These are phyloP conservation scores for Euphorbia pulcherrima DNA, from an alignment of 345 rosid genomes.

Conservation along the genomic window DNA sequence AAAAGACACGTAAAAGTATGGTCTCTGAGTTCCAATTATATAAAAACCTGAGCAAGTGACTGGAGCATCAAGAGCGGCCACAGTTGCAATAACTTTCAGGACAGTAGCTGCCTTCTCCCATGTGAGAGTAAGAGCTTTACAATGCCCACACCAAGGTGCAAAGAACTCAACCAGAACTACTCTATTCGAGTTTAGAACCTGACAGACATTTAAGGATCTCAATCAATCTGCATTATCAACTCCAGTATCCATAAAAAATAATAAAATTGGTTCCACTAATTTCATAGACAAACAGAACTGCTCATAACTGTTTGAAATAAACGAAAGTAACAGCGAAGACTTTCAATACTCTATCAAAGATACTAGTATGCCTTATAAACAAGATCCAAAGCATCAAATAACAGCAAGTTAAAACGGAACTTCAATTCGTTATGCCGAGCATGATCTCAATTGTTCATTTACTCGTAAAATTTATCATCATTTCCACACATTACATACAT, in stretches of 20 bases:
- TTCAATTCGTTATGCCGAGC: neutral
- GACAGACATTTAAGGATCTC: constrained; percentile 17
- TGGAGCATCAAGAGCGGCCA: constrained; percentile 92
- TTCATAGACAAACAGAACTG: neutral
- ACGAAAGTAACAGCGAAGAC: neutral
- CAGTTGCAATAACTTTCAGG: constrained; percentile 84
- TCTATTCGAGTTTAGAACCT: constrained; percentile 83
- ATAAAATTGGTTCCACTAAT: neutral
- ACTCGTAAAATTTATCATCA: neutral
- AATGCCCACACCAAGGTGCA: constrained; percentile 99
- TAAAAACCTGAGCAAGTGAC: constrained; percentile 83
- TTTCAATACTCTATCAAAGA: neutral
- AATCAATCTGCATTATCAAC: neutral
- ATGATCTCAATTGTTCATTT: neutral
- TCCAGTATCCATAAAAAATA: neutral
- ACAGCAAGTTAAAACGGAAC: neutral
- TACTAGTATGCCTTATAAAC: neutral
- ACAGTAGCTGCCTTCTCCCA: constrained; percentile 92
- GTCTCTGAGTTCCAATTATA: neutral
- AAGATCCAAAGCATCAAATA: constrained; percentile 4
- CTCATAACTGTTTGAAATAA: neutral
- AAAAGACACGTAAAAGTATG: neutral
- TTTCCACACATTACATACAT: neutral
- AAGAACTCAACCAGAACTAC: constrained; percentile 93
- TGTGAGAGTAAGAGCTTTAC: constrained; percentile 77